phyloP scores from a whole-genome alignment of 768 basidiomycete species.

The Lactarius trivialis region DNA sequence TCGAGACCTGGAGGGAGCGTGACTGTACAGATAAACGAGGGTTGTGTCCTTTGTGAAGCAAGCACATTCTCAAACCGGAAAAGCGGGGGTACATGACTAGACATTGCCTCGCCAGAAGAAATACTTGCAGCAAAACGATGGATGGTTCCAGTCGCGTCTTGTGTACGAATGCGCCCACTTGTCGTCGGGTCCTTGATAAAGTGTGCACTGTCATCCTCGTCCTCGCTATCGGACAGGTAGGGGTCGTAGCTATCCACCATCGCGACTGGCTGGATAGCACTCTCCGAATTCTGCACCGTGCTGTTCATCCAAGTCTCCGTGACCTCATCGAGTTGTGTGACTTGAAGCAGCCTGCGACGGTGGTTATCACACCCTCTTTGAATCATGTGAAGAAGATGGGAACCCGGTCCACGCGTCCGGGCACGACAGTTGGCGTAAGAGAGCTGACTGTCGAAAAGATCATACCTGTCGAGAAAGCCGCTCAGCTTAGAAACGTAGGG shows the following conservation, averaged over 20 bases:
- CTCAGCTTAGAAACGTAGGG: neutral
- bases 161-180: conserved; percentile 49
- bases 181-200: conserved; percentile 59
- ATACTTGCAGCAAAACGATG: conserved; percentile 40
- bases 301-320: conserved; percentile 47
- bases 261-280: conserved; percentile 41
- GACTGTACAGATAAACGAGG: conserved; percentile 43
- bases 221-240: conserved; percentile 46
- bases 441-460: conserved; percentile 56
- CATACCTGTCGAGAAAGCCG: conserved; percentile 38
- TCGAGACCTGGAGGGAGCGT: conserved; percentile 40
- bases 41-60: conserved; percentile 24
- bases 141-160: conserved; percentile 51
- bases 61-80: conserved; percentile 38
- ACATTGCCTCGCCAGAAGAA: neutral
- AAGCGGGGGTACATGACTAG: neutral
- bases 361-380: conserved; percentile 53
- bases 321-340: conserved; percentile 35
- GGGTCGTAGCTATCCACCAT: conserved; percentile 36
- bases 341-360: conserved; percentile 43
- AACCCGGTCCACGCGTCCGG: conserved; percentile 39
- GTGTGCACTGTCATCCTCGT: conserved; percentile 36
- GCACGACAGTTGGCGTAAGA: conserved; percentile 52
- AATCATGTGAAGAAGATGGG: conserved; percentile 57
- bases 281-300: conserved; percentile 33